A percentile compares a stretch with the other conserved stretches of the same genome.
These are phyloP conservation scores for Rhynchosporium agropyri DNA, from an alignment of 2,329 filamentous ascomycete genomes.

Conservation along the genomic window DNA sequence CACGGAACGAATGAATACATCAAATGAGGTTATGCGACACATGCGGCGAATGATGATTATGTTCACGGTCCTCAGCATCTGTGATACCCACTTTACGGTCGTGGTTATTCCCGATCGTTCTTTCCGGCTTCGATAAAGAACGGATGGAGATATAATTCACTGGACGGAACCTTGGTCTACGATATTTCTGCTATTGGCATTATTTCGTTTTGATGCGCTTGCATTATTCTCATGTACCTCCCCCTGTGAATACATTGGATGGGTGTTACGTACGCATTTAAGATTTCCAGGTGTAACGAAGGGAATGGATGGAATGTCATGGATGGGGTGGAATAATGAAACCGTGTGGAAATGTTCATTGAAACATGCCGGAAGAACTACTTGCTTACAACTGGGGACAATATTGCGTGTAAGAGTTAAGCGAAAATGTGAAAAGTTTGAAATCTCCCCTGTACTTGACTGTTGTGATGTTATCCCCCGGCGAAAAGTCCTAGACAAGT, in stretches of 20 bases:
- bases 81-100: constrained; percentile 9
- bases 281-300: neutral
- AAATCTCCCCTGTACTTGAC: neutral
- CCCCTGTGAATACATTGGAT: neutral
- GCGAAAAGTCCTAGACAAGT: too few relatives aligned
- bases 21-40: constrained; percentile 4
- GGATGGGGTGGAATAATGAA: neutral
- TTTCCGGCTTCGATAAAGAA: neutral
- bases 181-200: constrained; percentile 9
- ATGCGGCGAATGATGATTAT: constrained; percentile 8
- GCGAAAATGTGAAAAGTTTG: neutral
- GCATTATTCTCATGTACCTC: constrained; percentile 2
- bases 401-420: constrained; percentile 11
- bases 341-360: neutral
- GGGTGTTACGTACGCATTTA: neutral
- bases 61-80: constrained; percentile 13
- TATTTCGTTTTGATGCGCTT: neutral
- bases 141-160: neutral
- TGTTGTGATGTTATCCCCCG: neutral
- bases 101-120: neutral
- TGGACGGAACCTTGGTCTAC: constrained; percentile 8
- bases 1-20: neutral
- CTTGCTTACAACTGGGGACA: constrained; percentile 8
- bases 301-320: neutral
- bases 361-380: neutral